These are phyloP conservation scores for Juglanconis juglandina DNA, from an alignment of 2,329 filamentous ascomycete genomes.

Conservation along the genomic window DNA sequence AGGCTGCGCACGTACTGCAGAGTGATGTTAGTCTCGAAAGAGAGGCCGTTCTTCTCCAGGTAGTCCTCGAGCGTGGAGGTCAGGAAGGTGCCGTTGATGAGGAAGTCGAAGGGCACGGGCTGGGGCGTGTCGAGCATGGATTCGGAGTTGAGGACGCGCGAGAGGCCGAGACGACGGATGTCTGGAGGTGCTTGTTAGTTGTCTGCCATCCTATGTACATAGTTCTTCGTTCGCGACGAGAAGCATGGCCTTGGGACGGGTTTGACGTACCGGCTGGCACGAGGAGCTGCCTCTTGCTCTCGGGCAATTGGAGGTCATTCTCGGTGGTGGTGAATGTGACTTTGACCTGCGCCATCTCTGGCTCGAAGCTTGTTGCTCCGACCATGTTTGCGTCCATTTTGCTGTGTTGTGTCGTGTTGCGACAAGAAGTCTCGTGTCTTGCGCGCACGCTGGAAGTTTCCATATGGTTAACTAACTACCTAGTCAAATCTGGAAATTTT, in stretches of 20 bases:
- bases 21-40: constrained; percentile 78
- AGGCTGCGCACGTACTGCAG: constrained; percentile 92
- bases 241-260: constrained; percentile 9
- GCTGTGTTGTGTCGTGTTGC: not conserved
- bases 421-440: not conserved
- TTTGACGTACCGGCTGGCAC: constrained; percentile 53
- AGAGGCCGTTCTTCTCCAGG: constrained; percentile 79
- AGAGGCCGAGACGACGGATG: constrained; percentile 68
- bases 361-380: constrained; percentile 24
- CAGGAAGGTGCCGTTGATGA: constrained; percentile 90
- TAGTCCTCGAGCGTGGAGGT: constrained; percentile 88
- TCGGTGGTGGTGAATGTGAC: constrained; percentile 66
- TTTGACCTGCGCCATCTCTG: constrained; percentile 53
- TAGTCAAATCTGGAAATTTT: constrained; percentile 12
- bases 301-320: constrained; percentile 59
- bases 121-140: constrained; percentile 63
- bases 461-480: not conserved
- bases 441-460: not conserved
- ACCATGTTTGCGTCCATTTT: constrained; percentile 24
- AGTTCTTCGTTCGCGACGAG: not conserved
- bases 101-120: constrained; percentile 84
- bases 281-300: constrained; percentile 59
- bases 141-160: constrained; percentile 68
- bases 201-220: not conserved
- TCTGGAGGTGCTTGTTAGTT: constrained; percentile 38